Percentiles rank a stretch among this genome's conserved stretches.
These are phyloP conservation scores for Beauveria varroae DNA, from an alignment of 2,329 filamentous ascomycete genomes.

Conservation along the genomic window DNA sequence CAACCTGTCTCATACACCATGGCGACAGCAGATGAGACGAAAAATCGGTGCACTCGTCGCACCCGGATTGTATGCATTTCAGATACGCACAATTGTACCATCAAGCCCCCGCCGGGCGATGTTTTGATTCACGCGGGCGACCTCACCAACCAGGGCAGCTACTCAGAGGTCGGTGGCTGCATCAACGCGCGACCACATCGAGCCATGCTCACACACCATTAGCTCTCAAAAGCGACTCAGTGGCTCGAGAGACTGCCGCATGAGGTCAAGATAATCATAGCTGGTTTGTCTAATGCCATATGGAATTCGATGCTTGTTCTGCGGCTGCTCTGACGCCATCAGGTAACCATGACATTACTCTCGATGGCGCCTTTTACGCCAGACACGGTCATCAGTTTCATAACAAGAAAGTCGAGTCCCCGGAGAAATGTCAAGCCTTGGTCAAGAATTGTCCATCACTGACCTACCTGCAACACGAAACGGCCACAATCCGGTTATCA, in stretches of 20 bases:
- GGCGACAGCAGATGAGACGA: neutral
- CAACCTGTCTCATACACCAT: neutral
- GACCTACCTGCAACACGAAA: slow-evolving; percentile 57
- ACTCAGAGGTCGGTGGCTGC: slow-evolving; percentile 35
- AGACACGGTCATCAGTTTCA: slow-evolving; percentile 47
- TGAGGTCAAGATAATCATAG: slow-evolving; percentile 62
- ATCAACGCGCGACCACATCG: neutral
- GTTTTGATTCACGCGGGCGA: slow-evolving; percentile 72
- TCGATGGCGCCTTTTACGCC: slow-evolving; percentile 56
- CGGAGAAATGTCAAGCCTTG: slow-evolving; percentile 45
- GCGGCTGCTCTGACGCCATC: neutral
- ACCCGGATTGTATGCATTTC: slow-evolving; percentile 69
- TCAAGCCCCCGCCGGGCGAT: slow-evolving; percentile 62
- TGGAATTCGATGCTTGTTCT: neutral
- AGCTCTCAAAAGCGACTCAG: slow-evolving; percentile 51
- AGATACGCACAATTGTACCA: slow-evolving; percentile 63
- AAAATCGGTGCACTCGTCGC: slow-evolving; percentile 23
- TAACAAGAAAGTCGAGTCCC: slow-evolving; percentile 46
- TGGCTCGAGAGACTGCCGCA: slow-evolving; percentile 65
- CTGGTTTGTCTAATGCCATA: slow-evolving; percentile 38
- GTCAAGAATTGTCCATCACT: slow-evolving; percentile 47
- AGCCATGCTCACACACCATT: slow-evolving; percentile 6
- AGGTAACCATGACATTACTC: slow-evolving; percentile 71
- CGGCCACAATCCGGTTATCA: slow-evolving; percentile 45
- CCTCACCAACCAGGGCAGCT: slow-evolving; percentile 64